Evolutionary conservation across 129 eudicot species (phyloP), one percentile per base, ranked within the genome.

Genomic region (Scalesia atractyloides): DNA sequence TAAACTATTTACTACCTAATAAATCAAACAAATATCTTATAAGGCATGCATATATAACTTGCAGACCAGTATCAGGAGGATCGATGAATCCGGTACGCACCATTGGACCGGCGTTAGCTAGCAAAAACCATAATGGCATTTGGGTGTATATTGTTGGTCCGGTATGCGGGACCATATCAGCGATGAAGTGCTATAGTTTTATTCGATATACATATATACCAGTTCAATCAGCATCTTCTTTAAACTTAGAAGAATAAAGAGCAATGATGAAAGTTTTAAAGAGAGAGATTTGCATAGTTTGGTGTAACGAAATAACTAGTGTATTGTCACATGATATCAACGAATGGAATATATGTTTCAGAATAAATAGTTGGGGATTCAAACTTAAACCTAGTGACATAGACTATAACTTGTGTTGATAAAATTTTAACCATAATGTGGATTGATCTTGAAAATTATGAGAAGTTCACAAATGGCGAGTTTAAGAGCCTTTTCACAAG

Each of bases 21-120:
- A 51, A n/a, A 57, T 47, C 16, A 20, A 26, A 46, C 14, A 50
- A n/a, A 15, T 48, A n/a, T 26, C 43, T 16, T 50, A 53, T 41
- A 0, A 52, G 20, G 43, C 17, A 9, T 17, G 0, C n/a, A n/a
- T n/a, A n/a, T n/a, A n/a, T n/a, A n/a, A n/a, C n/a, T n/a, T n/a
- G n/a, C 1, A 24, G 97, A 58, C 96, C 97, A 8, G 63, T 91
- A 26, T 91, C 96, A 17, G 96, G 97, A 12, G 97, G 97, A 71
- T 91, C 97, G 2, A 88, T 91, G 97, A 91, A 91, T 82, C 97
- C 97, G 0, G 97, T 89, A 53, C 81, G 97, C 62, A 80, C 86
- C 2, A 43, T 88, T 17, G 97, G 93, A 0, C 97, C 97, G 5
- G 94, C 97, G 41, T 18, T 90, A 69, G 94, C 97, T 14, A 88